phyloP scores from a whole-genome alignment of 108 stramenopile genomes.

The Discostella pseudostelligera region DNA sequence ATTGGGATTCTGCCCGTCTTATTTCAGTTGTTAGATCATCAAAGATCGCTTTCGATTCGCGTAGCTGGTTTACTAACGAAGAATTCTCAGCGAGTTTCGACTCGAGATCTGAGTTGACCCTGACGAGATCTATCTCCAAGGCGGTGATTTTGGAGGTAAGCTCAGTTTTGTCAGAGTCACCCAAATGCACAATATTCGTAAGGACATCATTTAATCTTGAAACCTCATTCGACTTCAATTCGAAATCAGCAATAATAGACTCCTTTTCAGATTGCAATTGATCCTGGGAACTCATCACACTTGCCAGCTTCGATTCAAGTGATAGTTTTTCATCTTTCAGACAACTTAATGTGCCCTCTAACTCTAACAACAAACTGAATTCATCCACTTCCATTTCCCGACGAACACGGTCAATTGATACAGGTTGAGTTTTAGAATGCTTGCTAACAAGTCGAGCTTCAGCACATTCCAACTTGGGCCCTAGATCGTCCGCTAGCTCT shows the following conservation, averaged over 20 bases:
- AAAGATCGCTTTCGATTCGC: slow-evolving; percentile 1
- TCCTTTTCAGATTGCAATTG: not conserved
- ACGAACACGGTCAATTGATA: slow-evolving; percentile 17
- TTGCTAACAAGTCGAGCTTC: slow-evolving; percentile 16
- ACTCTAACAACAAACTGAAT: not conserved
- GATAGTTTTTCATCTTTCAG: slow-evolving; percentile 5
- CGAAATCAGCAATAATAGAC: not conserved
- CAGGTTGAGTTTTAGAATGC: slow-evolving; percentile 11
- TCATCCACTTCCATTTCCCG: slow-evolving; percentile 11
- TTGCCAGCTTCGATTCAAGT: not conserved
- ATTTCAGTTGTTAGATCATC: slow-evolving; percentile 3
- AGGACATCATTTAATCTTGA: not conserved
- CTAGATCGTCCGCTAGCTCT: not conserved
- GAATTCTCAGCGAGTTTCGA: slow-evolving; percentile 9
- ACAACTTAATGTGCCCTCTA: not conserved
- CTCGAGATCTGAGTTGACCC: not conserved
- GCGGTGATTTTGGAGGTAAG: not conserved
- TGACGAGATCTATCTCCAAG: not conserved
- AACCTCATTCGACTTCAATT: not conserved
- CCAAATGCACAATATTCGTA: not conserved
- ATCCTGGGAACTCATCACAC: not conserved
- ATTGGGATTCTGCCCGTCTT: slow-evolving; percentile 10
- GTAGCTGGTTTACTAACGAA: not conserved
- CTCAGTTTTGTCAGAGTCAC: not conserved
- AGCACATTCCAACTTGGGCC: slow-evolving; percentile 22